Evolutionary conservation across 768 basidiomycete species (phyloP).

Genomic region (Sistotremastrum suecicum): DNA sequence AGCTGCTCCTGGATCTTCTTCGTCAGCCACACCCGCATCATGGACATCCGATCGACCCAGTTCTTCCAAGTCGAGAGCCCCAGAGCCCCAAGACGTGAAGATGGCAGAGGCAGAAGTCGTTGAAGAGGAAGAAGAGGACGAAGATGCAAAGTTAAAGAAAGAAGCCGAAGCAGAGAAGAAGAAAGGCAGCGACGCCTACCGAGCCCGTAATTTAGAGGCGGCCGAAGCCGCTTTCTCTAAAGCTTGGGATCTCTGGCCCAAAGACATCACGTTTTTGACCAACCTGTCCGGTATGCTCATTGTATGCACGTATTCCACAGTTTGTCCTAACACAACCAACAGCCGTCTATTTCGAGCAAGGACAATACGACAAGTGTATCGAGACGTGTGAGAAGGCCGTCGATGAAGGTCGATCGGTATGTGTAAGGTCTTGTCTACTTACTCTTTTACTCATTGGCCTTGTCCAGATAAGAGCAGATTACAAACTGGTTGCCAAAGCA

Average conservation of each 20-base stretch:
- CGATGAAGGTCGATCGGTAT: conserved; percentile 76
- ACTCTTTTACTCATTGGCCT: not conserved
- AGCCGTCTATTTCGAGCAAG: conserved; percentile 92
- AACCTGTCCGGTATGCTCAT: conserved; percentile 60
- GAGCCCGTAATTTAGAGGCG: conserved; percentile 66
- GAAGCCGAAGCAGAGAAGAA: conserved; percentile 71
- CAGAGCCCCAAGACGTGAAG: conserved; percentile 39
- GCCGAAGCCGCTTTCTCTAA: conserved; percentile 66
- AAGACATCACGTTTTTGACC: conserved; percentile 87
- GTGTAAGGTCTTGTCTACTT: conserved; percentile 9
- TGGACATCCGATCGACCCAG: conserved; percentile 23
- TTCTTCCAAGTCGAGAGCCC: conserved; percentile 23
- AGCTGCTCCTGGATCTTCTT: conserved; percentile 16
- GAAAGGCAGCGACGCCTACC: conserved; percentile 70
- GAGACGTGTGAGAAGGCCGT: conserved; percentile 92
- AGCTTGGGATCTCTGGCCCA: conserved; percentile 89
- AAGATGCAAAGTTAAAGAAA: conserved; percentile 61
- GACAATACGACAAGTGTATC: conserved; percentile 81
- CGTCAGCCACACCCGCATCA: conserved; percentile 18
- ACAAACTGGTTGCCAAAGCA: conserved; percentile 90
- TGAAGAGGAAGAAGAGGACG: conserved; percentile 42
- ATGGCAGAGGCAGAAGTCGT: conserved; percentile 27
- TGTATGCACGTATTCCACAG: not conserved
- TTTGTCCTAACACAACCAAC: conserved; percentile 4
- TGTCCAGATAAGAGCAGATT: conserved; percentile 71